These are phyloP conservation scores for Melastoma candidum DNA, from an alignment of 441 rosid species.

Conservation along the genomic window DNA sequence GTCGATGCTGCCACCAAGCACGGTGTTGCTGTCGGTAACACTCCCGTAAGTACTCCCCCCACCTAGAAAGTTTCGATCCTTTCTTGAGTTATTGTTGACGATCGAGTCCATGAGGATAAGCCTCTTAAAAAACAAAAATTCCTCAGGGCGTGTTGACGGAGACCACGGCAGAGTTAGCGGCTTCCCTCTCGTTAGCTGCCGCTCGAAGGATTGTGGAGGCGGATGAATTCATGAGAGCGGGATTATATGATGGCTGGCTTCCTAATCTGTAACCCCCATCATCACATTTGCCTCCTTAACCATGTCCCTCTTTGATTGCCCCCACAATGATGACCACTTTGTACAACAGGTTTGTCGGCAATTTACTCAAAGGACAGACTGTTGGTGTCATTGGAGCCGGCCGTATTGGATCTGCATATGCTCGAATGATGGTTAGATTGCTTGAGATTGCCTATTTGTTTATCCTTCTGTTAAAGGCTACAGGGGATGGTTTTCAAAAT, in stretches of 20 bases:
- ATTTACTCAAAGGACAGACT: conserved; percentile 94
- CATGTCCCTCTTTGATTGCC: conserved; percentile 1
- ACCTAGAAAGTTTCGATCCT: too few species aligned
- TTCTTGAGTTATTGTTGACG: too few species aligned
- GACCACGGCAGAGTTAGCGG: conserved; percentile 93
- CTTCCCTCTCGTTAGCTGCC: conserved; percentile 78
- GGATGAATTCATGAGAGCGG: conserved; percentile 94
- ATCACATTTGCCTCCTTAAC: neutral
- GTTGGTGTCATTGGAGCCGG: conserved; percentile 98
- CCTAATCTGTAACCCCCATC: conserved; percentile 53
- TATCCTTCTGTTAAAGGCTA: too few species aligned
- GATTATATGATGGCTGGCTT: conserved; percentile 96
- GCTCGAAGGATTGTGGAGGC: conserved; percentile 95
- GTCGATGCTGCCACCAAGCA: conserved; percentile 89
- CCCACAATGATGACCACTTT: neutral
- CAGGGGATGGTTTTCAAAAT: too few species aligned
- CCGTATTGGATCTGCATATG: conserved; percentile 90
- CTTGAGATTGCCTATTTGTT: too few species aligned
- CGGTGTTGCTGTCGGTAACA: conserved; percentile 88
- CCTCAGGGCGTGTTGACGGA: conserved; percentile 88
- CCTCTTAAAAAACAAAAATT: conserved; percentile 1
- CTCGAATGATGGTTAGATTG: conserved; percentile 76
- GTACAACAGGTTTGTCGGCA: conserved; percentile 64
- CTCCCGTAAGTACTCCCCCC: conserved; percentile 60
- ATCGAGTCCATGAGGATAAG: too few species aligned